Base-by-base conservation (phyloP, 192 early-diverging fungal genomes). In the Coemansia sp. region DNA sequence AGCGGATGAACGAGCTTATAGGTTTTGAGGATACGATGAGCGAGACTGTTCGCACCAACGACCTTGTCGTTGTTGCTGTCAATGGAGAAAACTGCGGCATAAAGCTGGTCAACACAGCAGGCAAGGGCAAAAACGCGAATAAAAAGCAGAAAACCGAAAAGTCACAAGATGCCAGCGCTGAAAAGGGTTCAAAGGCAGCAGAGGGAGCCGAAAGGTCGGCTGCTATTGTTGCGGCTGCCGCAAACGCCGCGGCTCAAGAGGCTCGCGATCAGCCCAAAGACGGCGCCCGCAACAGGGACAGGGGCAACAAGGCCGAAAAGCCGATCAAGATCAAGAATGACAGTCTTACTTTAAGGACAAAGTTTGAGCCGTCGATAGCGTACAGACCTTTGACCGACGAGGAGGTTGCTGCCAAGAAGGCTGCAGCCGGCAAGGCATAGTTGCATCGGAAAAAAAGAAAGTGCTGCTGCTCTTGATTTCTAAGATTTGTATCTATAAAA, bases 361-460 rank as follows among this genome's bases (percentile, higher is more conserved):
- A 63, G 59, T 31, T 59, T 5, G 36, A 56, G 32, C 77, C 77
- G 5, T n/a, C 40, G 17, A 65, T 80, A 10, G 20, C 63, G 12
- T 81, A 71, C 33, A 56, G 73, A n/a, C 73, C 67, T 7, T 69
- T 72, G 11, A 75, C 69, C 10, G 73, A 81, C 40, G 67, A 68
- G 22, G 69, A 81, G 36, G 67, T 81, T n/a, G 78, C 78, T 2
- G 70, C 69, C 0, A 75, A 69, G 25, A 75, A 61, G 65, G 64
- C 68, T 8, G 55, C 22, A 5, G 25, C 51, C 2, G n/a, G 5
- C 17, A 22, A 2, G 20, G 22, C 20, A 52, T 52, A 18, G 25
- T n/a, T 50, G 51, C 5, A 52, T 52, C 25, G 4, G 31, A 22
- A 22, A 49, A 20, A 5, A 38, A 38, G 36, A n/a, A n/a, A n/a